A percentile compares a stretch with the other conserved stretches of the same genome.
Conservation (phyloP, 352 stramenopile genomes). For the Phytophthora foliorum region DNA sequence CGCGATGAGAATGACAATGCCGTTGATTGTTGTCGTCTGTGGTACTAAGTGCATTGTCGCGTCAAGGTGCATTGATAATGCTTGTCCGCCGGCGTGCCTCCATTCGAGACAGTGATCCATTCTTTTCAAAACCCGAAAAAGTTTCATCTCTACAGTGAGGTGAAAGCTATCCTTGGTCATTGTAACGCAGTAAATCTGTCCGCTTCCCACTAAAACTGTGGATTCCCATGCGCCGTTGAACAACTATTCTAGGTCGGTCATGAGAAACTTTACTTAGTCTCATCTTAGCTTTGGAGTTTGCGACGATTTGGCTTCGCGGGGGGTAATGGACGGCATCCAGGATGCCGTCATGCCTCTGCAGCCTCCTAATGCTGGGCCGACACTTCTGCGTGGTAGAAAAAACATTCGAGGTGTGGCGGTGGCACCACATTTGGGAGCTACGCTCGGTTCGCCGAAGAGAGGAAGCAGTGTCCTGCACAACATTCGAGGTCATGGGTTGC, state of each 20-base stretch:
- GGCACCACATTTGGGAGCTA: slow-evolving; percentile 14
- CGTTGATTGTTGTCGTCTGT: too few species aligned
- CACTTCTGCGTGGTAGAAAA: not conserved
- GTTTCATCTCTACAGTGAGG: not conserved
- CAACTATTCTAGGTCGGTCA: slow-evolving; percentile 7
- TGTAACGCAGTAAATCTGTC: not conserved
- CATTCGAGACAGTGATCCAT: not conserved
- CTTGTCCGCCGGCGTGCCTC: too few species aligned
- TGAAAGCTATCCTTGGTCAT: not conserved
- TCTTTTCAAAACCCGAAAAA: not conserved
- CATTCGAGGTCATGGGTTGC: slow-evolving; percentile 13
- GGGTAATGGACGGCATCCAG: slow-evolving; percentile 4
- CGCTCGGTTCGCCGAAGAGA: slow-evolving; percentile 6
- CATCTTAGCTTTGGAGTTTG: not conserved
- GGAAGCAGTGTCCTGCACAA: slow-evolving; percentile 34
- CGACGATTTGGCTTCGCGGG: not conserved
- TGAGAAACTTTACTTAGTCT: slow-evolving; percentile 13
- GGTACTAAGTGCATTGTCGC: too few species aligned
- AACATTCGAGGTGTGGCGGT: slow-evolving; percentile 27
- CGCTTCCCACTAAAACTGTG: not conserved
- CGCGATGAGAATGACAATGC: too few species aligned
- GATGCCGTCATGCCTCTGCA: slow-evolving; percentile 7
- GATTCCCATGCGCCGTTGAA: not conserved
- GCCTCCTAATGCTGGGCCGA: not conserved
- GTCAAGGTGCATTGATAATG: too few species aligned